phyloP scores from a whole-genome alignment of 345 rosid genomes.

The Brassica carinata region DNA sequence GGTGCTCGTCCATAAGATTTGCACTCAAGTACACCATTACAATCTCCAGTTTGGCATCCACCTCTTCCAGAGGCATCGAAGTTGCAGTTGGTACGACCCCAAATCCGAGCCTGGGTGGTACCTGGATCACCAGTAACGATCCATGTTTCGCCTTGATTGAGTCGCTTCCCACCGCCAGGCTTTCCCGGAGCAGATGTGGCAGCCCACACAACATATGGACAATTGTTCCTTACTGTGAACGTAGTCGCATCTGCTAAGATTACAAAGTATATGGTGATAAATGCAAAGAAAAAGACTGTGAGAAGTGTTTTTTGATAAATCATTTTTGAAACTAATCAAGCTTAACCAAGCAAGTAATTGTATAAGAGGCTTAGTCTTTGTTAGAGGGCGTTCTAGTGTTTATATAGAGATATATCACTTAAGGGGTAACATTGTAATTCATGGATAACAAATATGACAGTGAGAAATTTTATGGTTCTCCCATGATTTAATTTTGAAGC shows the following conservation, averaged over 20 bases:
- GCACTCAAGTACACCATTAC: conserved; percentile 40
- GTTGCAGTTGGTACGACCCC: conserved; percentile 41
- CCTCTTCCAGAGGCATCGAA: conserved; percentile 38
- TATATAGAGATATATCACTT: conserved; percentile 14
- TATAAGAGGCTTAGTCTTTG: neutral
- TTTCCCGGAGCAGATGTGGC: conserved; percentile 28
- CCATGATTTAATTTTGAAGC: neutral
- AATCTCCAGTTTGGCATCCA: conserved; percentile 37
- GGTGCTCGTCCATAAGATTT: conserved; percentile 35
- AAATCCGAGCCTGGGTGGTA: conserved; percentile 33
- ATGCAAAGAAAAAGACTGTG: conserved; percentile 15
- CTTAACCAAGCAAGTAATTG: neutral
- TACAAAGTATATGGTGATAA: conserved; percentile 1
- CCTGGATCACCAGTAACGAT: conserved; percentile 29
- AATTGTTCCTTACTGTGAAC: conserved; percentile 37
- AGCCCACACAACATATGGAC: conserved; percentile 48
- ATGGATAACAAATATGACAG: neutral
- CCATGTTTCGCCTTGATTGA: conserved; percentile 41
- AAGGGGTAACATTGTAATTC: neutral
- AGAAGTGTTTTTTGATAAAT: conserved; percentile 11
- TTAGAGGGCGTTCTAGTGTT: neutral
- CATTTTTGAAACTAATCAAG: conserved; percentile 15
- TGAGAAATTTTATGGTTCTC: neutral
- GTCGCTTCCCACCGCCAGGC: conserved; percentile 46
- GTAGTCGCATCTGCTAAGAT: neutral